Evolutionary conservation across 192 early-diverging fungal genomes (phyloP).

Genomic region (Physocladia obscura): DNA sequence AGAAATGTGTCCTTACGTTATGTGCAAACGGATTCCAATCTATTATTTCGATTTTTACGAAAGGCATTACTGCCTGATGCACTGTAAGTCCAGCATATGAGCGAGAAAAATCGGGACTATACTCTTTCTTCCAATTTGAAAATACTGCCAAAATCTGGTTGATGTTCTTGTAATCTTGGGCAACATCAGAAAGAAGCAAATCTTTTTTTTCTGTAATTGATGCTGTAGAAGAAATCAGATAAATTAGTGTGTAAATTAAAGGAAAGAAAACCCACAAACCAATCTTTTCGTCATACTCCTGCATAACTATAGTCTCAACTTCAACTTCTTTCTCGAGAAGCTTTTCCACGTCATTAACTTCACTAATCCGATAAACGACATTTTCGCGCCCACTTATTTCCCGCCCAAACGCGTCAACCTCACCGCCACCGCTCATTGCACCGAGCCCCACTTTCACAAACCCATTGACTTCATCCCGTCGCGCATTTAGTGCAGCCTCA

Average conservation of each 20-base stretch:
- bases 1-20: not conserved
- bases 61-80: slow-evolving; percentile 15
- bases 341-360: not conserved
- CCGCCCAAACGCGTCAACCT: slow-evolving; percentile 12
- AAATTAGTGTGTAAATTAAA: not conserved
- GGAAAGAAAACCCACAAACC: not conserved
- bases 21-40: slow-evolving; percentile 26
- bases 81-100: slow-evolving; percentile 15
- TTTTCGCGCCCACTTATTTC: no score
- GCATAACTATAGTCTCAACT: not conserved
- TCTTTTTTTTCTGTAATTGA: not conserved
- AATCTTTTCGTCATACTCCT: not conserved
- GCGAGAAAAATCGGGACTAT: not conserved
- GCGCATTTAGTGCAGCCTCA: not conserved
- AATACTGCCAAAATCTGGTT: not conserved
- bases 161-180: slow-evolving; percentile 7
- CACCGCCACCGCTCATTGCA: not conserved
- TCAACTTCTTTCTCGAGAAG: not conserved
- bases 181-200: slow-evolving; percentile 12
- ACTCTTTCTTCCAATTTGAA: slow-evolving; percentile 7
- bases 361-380: no score
- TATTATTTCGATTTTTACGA: slow-evolving; percentile 23
- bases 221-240: not conserved
- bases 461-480: not conserved
- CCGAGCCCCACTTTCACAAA: not conserved